Base-by-base conservation (phyloP, 2,329 filamentous ascomycete species). In the Penicillium concentricum region DNA sequence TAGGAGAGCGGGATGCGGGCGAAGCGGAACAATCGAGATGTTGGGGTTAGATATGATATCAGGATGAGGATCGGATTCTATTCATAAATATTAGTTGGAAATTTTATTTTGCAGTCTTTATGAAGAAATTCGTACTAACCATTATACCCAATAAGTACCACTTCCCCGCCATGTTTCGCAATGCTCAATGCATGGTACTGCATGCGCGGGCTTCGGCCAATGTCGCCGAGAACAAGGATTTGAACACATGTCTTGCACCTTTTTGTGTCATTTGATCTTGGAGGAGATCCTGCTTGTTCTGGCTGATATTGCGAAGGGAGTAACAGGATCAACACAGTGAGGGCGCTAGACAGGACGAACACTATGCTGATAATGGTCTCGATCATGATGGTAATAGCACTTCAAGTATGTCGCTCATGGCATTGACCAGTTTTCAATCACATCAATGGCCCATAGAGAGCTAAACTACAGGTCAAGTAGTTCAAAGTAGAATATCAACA, bases 111-210 rank as follows among this genome's bases (percentile, higher is more conserved):
- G 3, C 5, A n/a, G 9, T 39, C 28, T 34, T 55, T 34, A 9
- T 22, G 20, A 45, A 28, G 35, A 22, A 35, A 13, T 41, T 32
- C 9, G 5, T 18, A 54, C 71, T 60, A 72, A 92, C 91, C 91
- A 71, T 88, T 81, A 72, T 97, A 97, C 44, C 93, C 94, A 65
- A 99, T 87, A 13, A 99, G 78, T 71, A 93, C 87, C 20, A 97
- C 93, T 34, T 82, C 82, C 7, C 87, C 88, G 24, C 91, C 91
- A 69, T 92, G 87, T 67, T 87, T 89, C 39, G 91, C 91, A 68
- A 97, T 87, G 72, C 93, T 97, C 65, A 96, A 80, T 20, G 93
- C 93, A 82, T 99, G 94, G 68, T 99, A 97, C 71, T 97, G 92
- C 93, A 99, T 99, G 55, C 94, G 91, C 48, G 94, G 94, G 72